Base-by-base conservation (phyloP, 148 eudicot genomes). In the Suaeda aralocaspica region DNA sequence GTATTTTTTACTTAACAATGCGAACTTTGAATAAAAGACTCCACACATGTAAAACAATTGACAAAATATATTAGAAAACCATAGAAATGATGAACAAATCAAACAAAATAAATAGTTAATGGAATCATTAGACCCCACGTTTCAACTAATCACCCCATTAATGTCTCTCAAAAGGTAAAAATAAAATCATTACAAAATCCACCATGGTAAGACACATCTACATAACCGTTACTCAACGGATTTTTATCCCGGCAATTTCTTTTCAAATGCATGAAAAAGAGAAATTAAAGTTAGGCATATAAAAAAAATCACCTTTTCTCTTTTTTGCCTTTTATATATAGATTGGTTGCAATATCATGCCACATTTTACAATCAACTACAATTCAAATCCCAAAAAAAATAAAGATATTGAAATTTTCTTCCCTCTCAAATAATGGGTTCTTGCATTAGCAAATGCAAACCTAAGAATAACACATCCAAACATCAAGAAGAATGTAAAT, bases 371-470 rank as follows among this genome's bases (percentile, higher is more conserved):
- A 63, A 52, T 29, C 4, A 36, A 36, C 34, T 30, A 50, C 36
- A 45, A 53, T 16, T 56, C 45, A 45, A 44, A 25, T 6, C 39
- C 46, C 69, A 4, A 10, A 55, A 36, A 33, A n/a, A 69, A 52
- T 3, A 52, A 52, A 52, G 2, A 16, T 6, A 22, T 15, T 8
- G 29, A 12, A 2, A 46, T 8, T 39, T 58, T 36, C 8, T 36
- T 36, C 41, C 41, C 41, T 36, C n/a, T n/a, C n/a, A n/a, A 16
- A 64, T 22, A 69, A 88, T 88, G 93, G 93, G 93, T 53, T 77
- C 82, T 69, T 88, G 93, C 80, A 81, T 88, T 77, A 86, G 88
- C 83, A 88, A 82, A 82, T 91, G 89, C 82, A 86, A 70, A 22
- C 83, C 88, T 72, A 88, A 83, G 77, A 82, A 77, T 75, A 75